phyloP scores from a whole-genome alignment of 768 basidiomycete species.

The Suillus subaureus region DNA sequence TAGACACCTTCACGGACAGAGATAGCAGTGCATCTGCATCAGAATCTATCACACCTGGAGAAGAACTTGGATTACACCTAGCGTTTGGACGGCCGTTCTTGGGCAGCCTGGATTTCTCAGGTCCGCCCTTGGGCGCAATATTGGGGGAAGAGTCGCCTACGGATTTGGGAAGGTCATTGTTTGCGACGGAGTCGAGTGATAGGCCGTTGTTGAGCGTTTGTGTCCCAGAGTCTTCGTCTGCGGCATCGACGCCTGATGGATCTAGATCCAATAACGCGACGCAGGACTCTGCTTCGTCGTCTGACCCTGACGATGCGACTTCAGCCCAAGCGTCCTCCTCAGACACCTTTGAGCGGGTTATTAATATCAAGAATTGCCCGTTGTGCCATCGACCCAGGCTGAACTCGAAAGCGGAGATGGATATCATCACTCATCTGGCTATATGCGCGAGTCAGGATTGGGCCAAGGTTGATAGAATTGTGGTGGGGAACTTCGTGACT shows the following conservation, averaged over 20 bases:
- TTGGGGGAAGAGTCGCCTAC: constrained; percentile 31
- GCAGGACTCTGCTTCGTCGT: constrained; percentile 44
- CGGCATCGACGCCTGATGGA: neutral
- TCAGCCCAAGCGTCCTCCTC: constrained; percentile 20
- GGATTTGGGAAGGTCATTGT: constrained; percentile 25
- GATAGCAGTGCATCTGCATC: constrained; percentile 47
- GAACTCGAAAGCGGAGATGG: constrained; percentile 85
- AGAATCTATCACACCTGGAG: constrained; percentile 43
- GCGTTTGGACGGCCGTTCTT: constrained; percentile 43
- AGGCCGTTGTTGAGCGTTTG: constrained; percentile 37
- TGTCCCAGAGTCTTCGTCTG: constrained; percentile 31
- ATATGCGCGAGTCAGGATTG: constrained; percentile 95
- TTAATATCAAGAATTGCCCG: constrained; percentile 94
- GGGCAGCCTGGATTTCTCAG: constrained; percentile 64
- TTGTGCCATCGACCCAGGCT: constrained; percentile 88
- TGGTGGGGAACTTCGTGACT: constrained; percentile 94
- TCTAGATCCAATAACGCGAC: constrained; percentile 16
- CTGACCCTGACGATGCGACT: constrained; percentile 46
- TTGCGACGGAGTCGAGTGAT: constrained; percentile 50
- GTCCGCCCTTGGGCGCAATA: constrained; percentile 42
- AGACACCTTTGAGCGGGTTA: constrained; percentile 74
- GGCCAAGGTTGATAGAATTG: constrained; percentile 84
- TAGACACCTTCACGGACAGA: constrained; percentile 40
- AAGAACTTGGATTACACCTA: constrained; percentile 30
- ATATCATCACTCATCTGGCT: constrained; percentile 96